Percentiles rank a stretch among this genome's conserved stretches.
phyloP scores from a whole-genome alignment of 2,329 filamentous ascomycete species.

The Arthrobotrys conoides region DNA sequence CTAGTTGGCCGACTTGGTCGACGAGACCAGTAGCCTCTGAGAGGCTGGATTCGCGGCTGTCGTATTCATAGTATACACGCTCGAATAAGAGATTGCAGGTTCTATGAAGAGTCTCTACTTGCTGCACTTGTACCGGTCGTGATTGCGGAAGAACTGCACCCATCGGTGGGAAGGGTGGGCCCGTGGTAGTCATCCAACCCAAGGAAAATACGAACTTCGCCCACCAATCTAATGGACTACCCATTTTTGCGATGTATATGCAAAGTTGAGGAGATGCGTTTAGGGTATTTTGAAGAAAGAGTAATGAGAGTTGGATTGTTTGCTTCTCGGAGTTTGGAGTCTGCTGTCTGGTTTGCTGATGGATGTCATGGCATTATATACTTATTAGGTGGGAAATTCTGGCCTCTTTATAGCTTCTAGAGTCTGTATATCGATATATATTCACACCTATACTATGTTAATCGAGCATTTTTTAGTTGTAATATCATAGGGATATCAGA shows the following conservation, averaged over 20 bases:
- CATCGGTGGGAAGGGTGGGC: not conserved
- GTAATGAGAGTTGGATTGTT: not conserved
- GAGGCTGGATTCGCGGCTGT: not conserved
- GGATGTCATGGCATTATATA: not conserved
- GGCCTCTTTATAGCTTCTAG: not conserved
- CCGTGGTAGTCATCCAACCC: not conserved
- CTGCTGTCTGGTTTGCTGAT: not conserved
- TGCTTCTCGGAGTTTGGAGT: not conserved
- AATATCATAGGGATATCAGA: not conserved
- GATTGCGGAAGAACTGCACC: too few relatives aligned
- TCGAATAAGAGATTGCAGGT: slow-evolving; percentile 16
- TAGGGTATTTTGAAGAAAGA: not conserved
- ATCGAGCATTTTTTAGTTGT: not conserved
- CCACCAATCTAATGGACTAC: slow-evolving; percentile 8
- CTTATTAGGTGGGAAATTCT: not conserved
- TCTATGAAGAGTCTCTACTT: not conserved
- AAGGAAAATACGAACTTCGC: not conserved
- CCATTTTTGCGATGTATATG: not conserved
- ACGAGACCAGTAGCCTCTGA: not conserved
- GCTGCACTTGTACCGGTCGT: not conserved
- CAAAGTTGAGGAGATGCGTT: not conserved
- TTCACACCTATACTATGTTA: too few relatives aligned
- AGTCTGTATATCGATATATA: not conserved
- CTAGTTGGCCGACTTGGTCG: slow-evolving; percentile 3
- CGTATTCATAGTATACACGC: slow-evolving; percentile 31